Base-by-base conservation (phyloP, 2,329 filamentous ascomycete genomes). In the Endoconidiophora polonica region DNA sequence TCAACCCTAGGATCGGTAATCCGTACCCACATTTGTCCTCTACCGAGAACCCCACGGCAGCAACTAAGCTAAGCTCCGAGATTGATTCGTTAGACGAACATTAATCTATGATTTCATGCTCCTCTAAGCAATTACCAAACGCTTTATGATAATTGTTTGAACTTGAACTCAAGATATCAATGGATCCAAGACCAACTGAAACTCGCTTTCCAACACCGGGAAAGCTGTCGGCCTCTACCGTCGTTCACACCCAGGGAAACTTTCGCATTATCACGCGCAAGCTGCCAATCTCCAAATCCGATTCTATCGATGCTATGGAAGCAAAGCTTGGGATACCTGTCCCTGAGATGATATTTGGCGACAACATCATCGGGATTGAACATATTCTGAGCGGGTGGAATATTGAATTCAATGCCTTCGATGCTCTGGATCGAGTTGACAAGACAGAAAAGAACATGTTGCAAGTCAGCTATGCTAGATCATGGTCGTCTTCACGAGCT, bases 291-390 rank as follows among this genome's bases (percentile, higher is more conserved):
- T 83, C 93, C 58, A 95, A 94, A 65, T 79, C 88, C 43, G 83
- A 76, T 4, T 84, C 87, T 46, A 96, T 98, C 61, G 87, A 94
- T 61, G 77, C 76, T 37, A 85, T 98, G 77, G 80, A 81, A 39
- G 71, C 73, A 52, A 77, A 76, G 55, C 73, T 98, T 49, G 80
- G 81, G 26, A 95, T 98, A 61, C 79, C 90, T 16, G 78, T 90
- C 39, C 91, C 91, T 6, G 91, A 98, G 68, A 98, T 98, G 91
- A 98, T 98, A 56, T 98, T 98, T 62, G 91, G 91, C 54, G 88
- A 98, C 69, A 98, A 98, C 64, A 69, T 83, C 52, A 80, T 94
- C 39, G 68, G 76, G 5, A 73, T 98, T 54, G 71, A 79, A 48
- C 86, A 96, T 66, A 55, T 68, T n/a, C 72, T 74, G 18, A 79